A percentile compares a stretch with the other conserved stretches of the same genome.
Conservation (phyloP, 805 yeast species). For the Sugiyamaella chiloensis region DNA sequence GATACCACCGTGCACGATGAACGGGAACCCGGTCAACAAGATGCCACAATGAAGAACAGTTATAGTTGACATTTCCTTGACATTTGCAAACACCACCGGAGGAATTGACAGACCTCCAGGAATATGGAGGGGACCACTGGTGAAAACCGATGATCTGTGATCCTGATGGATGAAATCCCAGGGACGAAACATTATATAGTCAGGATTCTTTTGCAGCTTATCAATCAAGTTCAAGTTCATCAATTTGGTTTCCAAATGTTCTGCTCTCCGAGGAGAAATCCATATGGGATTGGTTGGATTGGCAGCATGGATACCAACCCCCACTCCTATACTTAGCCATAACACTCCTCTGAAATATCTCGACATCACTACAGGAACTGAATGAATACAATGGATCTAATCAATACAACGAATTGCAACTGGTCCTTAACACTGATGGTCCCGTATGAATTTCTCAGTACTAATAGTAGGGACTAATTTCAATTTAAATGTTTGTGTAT, state of each 20-base stretch:
- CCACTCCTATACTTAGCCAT: background rate
- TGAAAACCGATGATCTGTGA: slow-evolving; percentile 28
- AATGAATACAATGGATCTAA: background rate
- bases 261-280: background rate
- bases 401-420: no score
- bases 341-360: background rate
- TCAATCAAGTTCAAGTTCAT: slow-evolving; percentile 2
- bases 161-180: slow-evolving; percentile 11
- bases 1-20: slow-evolving; percentile 85
- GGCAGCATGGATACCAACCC: background rate
- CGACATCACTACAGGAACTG: no score
- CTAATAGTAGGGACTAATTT: no score
- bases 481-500: no score
- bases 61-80: slow-evolving; percentile 53
- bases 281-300: slow-evolving; percentile 3
- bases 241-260: slow-evolving; percentile 9
- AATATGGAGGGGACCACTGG: slow-evolving; percentile 52
- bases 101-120: slow-evolving; percentile 80
- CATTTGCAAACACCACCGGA: slow-evolving; percentile 65
- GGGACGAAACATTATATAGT: slow-evolving; percentile 6
- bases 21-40: slow-evolving; percentile 80
- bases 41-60: slow-evolving; percentile 76
- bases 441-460: no score
- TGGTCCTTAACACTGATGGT: no score
- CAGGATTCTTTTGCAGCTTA: slow-evolving; percentile 1